Base-by-base conservation (phyloP, 257 asterid species). In the Gynochthodes officinalis region DNA sequence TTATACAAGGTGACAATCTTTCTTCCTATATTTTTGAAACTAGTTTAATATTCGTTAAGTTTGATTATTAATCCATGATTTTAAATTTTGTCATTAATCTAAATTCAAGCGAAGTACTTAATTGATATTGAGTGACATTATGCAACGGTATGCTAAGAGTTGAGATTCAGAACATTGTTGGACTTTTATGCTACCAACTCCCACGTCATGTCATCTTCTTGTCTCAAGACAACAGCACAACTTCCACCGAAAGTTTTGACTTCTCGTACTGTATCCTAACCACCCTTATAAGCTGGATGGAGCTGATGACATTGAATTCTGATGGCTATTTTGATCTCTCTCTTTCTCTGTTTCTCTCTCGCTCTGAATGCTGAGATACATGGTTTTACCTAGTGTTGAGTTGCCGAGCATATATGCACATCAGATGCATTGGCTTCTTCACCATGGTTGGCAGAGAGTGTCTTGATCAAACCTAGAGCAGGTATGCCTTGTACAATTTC, bases 141-240 rank as follows among this genome's bases (percentile, higher is more conserved):
- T 19, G 48, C 33, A 50, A 19, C 16, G 1, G 33, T 69, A n/a
- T 53, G 53, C 21, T 13, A 37, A 33, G 42, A 35, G 10, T 30
- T 10, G 30, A n/a, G 33, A 44, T 30, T 10, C n/a, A n/a, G 30
- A n/a, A 35, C 60, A 52, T 69, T 49, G n/a, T 53, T 69, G 62
- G 73, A 35, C 37, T 33, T 23, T 71, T 58, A 27, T 33, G 32
- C 27, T 59, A 71, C 68, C 75, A 71, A 71, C 75, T 43, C 67
- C n/a, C 75, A n/a, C 68, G 27, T 60, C 44, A 18, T 33, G 12
- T 59, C 68, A 71, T 30, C 54, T 28, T 58, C 12, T 43, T 15
- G 67, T 71, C 18, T 71, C 30, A 59, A 2, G 43, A 30, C 30
- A 19, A 35, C 23, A 13, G 50, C n/a, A n/a, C n/a, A n/a, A n/a